phyloP scores from a whole-genome alignment of 306 rosid species.

The Rosa persica region DNA sequence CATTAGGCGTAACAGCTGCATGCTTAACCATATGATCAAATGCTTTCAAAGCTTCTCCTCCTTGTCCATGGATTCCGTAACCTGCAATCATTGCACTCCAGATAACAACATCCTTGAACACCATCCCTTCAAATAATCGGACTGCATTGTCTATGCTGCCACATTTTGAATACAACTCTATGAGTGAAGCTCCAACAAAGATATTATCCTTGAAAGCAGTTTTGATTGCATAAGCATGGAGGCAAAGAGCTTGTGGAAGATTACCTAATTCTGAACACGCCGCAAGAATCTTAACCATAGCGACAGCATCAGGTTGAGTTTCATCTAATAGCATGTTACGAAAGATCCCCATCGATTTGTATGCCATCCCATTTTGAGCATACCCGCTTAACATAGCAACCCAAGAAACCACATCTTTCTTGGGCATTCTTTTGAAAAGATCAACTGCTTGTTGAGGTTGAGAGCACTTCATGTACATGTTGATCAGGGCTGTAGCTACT shows the following conservation, averaged over 20 bases:
- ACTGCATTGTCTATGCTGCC: conserved; percentile 54
- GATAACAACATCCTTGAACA: conserved; percentile 60
- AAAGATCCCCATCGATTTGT: conserved; percentile 56
- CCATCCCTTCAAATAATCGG: conserved; percentile 51
- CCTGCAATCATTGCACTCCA: conserved; percentile 89
- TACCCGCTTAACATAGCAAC: conserved; percentile 69
- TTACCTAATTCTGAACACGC: conserved; percentile 63
- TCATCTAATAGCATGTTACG: conserved; percentile 46
- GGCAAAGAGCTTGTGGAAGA: conserved; percentile 65
- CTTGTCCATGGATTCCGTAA: conserved; percentile 73
- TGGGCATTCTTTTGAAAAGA: conserved; percentile 61
- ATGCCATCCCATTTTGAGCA: conserved; percentile 63
- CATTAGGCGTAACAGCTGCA: conserved; percentile 52
- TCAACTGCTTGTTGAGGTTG: conserved; percentile 51
- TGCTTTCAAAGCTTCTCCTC: conserved; percentile 47
- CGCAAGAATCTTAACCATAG: conserved; percentile 65
- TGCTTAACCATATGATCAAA: conserved; percentile 51
- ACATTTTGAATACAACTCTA: conserved; percentile 76
- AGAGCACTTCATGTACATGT: conserved; percentile 75
- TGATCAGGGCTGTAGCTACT: conserved; percentile 64
- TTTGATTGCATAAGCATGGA: conserved; percentile 54
- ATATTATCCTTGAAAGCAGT: conserved; percentile 39
- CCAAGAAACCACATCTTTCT: conserved; percentile 76
- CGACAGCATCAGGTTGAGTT: conserved; percentile 65
- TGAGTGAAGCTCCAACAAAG: conserved; percentile 65